Percentiles rank a stretch among this genome's conserved stretches.
Conservation (phyloP, 2,329 filamentous ascomycete genomes). For the Sarocladium strictum region DNA sequence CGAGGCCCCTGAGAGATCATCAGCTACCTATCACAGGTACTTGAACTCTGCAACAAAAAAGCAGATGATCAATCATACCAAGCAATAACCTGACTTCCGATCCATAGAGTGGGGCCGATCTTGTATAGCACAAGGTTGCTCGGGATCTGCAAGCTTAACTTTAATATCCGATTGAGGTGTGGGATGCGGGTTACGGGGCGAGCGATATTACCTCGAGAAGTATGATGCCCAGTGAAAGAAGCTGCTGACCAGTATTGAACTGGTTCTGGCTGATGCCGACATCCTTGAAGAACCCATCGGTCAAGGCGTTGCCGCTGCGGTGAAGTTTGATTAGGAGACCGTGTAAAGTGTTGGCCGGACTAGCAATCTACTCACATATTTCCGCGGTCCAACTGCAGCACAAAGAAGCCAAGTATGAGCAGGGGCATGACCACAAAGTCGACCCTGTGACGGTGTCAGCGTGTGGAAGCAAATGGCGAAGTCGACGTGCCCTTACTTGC, state of each 20-base stretch:
- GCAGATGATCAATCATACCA: neutral
- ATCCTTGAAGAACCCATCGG: slow-evolving; percentile 32
- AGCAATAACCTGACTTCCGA: slow-evolving; percentile 14
- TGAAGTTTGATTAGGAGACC: neutral
- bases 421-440: slow-evolving; percentile 38
- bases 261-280: slow-evolving; percentile 39
- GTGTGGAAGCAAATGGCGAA: neutral
- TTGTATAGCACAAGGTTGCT: slow-evolving; percentile 41
- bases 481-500: slow-evolving; percentile 14
- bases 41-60: too few relatives aligned
- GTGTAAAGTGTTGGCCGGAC: neutral
- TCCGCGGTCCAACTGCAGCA: slow-evolving; percentile 30
- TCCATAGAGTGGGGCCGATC: slow-evolving; percentile 38
- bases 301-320: neutral
- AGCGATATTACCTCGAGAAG: slow-evolving; percentile 22
- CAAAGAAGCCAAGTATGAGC: slow-evolving; percentile 38
- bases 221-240: slow-evolving; percentile 39
- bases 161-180: neutral
- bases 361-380: slow-evolving; percentile 23
- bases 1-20: slow-evolving; percentile 22
- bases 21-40: neutral
- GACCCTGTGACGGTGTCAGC: slow-evolving; percentile 23
- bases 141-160: slow-evolving; percentile 26
- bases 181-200: neutral
- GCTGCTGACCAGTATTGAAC: slow-evolving; percentile 39